Evolutionary conservation across 805 yeast species (phyloP).

Genomic region (Wickerhamomyces silvicola): DNA sequence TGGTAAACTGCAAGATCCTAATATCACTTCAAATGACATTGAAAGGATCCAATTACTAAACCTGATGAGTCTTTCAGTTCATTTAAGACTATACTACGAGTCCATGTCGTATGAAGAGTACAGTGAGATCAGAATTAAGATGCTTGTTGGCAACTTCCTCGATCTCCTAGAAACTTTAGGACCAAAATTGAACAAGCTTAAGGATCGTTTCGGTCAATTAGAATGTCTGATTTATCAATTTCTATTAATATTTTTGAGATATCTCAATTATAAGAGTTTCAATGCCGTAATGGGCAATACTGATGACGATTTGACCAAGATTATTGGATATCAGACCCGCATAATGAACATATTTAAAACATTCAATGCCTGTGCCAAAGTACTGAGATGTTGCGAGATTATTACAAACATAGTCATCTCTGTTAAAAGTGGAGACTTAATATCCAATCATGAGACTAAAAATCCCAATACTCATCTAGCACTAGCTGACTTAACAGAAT

Average conservation of each 20-base stretch:
- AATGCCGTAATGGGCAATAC: conserved; percentile 3
- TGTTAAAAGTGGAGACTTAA: no score
- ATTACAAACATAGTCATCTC: no score
- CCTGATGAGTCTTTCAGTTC: conserved; percentile 8
- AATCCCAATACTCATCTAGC: no score
- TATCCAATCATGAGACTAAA: no score
- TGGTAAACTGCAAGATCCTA: no score
- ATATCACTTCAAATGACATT: no score
- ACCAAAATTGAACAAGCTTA: conserved; percentile 3
- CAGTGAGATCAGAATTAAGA: conserved; percentile 13
- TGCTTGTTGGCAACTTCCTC: conserved; percentile 3
- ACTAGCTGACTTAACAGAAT: no score
- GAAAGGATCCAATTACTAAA: conserved; percentile 6
- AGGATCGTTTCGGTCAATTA: conserved; percentile 10
- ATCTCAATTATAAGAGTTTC: conserved; percentile 15
- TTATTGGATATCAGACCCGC: no score
- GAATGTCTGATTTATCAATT: conserved; percentile 19
- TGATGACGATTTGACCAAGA: conserved; percentile 1
- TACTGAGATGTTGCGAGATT: no score
- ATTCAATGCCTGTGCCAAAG: no score
- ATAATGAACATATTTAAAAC: no score
- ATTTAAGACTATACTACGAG: conserved; percentile 13
- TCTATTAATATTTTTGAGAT: conserved; percentile 16
- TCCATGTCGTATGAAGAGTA: conserved; percentile 8
- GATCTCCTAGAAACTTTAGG: conserved; percentile 1